phyloP scores from a whole-genome alignment of 768 basidiomycete genomes.

The Suillus occidentalis region DNA sequence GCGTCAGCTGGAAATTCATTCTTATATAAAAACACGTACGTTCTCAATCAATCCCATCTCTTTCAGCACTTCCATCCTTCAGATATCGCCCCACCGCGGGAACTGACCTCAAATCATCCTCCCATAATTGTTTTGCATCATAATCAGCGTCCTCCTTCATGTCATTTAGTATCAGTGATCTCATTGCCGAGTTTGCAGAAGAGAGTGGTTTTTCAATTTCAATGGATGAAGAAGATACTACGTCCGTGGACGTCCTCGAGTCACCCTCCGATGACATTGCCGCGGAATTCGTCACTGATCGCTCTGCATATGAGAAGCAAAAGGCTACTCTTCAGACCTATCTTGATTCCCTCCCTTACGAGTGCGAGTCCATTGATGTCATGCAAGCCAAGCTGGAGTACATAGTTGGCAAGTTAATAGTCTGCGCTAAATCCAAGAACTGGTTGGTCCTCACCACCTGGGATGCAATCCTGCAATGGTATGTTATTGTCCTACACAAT shows the following conservation, averaged over 20 bases:
- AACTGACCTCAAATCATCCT: neutral
- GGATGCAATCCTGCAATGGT: constrained; percentile 83
- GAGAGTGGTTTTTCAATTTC: constrained; percentile 21
- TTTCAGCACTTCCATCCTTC: constrained; percentile 6
- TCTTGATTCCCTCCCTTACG: constrained; percentile 68
- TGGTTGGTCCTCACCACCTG: constrained; percentile 75
- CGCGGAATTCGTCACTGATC: constrained; percentile 20
- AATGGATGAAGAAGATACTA: constrained; percentile 64
- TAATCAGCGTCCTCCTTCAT: neutral
- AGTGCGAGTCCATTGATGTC: constrained; percentile 66
- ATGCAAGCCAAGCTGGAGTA: constrained; percentile 71
- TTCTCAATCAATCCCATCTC: constrained; percentile 15
- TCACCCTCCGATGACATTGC: constrained; percentile 38
- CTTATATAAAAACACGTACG: constrained; percentile 25
- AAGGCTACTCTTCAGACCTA: constrained; percentile 62
- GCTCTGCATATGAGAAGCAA: constrained; percentile 55
- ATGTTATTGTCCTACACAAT: constrained; percentile 19
- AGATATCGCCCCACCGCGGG: neutral
- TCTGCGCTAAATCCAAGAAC: constrained; percentile 73
- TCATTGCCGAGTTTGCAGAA: constrained; percentile 26
- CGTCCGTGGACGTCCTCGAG: constrained; percentile 44
- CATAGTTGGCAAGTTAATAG: constrained; percentile 65
- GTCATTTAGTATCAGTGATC: constrained; percentile 23
- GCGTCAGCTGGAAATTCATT: constrained; percentile 25
- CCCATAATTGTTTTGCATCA: constrained; percentile 3